Evolutionary conservation across 1,139 yeast genomes (phyloP).

Genomic region (Yamadazyma dendronema): DNA sequence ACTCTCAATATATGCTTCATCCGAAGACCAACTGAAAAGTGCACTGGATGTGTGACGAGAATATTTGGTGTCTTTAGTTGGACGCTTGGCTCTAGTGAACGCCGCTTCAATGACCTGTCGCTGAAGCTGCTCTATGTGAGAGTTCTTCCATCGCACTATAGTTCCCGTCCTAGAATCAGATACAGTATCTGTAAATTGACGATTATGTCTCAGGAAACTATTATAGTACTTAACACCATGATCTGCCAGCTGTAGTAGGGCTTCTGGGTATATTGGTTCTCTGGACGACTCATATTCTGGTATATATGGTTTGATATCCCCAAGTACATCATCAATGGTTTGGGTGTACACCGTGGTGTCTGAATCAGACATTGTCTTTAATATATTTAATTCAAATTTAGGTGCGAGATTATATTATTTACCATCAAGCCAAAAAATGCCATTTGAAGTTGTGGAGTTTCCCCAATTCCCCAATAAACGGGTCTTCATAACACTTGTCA

Average conservation of each 20-base stretch:
- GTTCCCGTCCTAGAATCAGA: no score
- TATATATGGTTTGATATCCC: conserved; percentile 1
- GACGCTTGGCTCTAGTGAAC: conserved; percentile 13
- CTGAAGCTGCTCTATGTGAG: conserved; percentile 29
- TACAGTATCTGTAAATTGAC: conserved; percentile 30
- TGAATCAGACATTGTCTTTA: neutral
- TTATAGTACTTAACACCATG: conserved; percentile 32
- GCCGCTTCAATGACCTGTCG: conserved; percentile 30
- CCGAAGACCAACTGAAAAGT: conserved; percentile 46
- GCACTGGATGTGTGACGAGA: conserved; percentile 26
- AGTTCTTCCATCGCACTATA: conserved; percentile 36
- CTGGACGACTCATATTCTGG: neutral
- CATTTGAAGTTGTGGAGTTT: conserved; percentile 17
- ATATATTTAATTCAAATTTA: no score
- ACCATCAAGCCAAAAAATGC: conserved; percentile 8
- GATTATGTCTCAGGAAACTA: conserved; percentile 34
- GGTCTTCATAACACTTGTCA: conserved; percentile 25
- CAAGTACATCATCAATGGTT: conserved; percentile 7
- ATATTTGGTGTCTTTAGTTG: conserved; percentile 8
- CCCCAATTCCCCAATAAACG: conserved; percentile 34
- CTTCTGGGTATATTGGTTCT: conserved; percentile 31
- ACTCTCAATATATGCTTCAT: conserved; percentile 37
- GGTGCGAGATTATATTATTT: neutral
- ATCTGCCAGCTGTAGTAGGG: conserved; percentile 29
- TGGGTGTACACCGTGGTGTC: neutral